These are phyloP conservation scores for Hylodesmum podocarpum DNA, from an alignment of 306 rosid species.

Conservation along the genomic window DNA sequence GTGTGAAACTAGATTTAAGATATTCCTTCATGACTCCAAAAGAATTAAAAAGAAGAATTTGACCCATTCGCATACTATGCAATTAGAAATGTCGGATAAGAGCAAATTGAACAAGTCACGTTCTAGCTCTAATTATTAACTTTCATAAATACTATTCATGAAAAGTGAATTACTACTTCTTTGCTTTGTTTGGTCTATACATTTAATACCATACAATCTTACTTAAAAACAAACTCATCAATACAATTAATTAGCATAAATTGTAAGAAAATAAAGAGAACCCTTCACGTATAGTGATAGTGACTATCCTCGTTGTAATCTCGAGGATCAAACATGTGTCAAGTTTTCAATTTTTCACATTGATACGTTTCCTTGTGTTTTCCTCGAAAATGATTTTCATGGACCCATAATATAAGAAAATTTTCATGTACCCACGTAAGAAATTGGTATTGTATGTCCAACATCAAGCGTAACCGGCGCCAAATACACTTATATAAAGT, in stretches of 20 bases:
- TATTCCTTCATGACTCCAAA: background rate
- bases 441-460: constrained; percentile 15
- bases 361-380: constrained; percentile 19
- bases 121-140: background rate
- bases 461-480: constrained; percentile 40
- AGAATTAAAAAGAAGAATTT: background rate
- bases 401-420: constrained; percentile 32
- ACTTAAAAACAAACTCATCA: too few relatives aligned
- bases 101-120: constrained; percentile 11
- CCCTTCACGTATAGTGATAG: constrained; percentile 7
- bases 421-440: background rate
- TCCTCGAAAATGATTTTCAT: constrained; percentile 27
- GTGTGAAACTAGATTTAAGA: constrained; percentile 6
- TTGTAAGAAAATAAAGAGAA: background rate
- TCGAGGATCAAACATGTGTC: constrained; percentile 27
- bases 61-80: background rate
- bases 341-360: constrained; percentile 32
- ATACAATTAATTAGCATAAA: background rate
- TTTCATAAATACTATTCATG: background rate
- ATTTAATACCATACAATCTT: too few relatives aligned
- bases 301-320: background rate
- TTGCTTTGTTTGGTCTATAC: too few relatives aligned
- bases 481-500: constrained; percentile 20
- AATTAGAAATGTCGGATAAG: background rate
- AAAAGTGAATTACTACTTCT: too few relatives aligned